phyloP scores from a whole-genome alignment of 441 rosid genomes.

The Adansonia grandidieri region DNA sequence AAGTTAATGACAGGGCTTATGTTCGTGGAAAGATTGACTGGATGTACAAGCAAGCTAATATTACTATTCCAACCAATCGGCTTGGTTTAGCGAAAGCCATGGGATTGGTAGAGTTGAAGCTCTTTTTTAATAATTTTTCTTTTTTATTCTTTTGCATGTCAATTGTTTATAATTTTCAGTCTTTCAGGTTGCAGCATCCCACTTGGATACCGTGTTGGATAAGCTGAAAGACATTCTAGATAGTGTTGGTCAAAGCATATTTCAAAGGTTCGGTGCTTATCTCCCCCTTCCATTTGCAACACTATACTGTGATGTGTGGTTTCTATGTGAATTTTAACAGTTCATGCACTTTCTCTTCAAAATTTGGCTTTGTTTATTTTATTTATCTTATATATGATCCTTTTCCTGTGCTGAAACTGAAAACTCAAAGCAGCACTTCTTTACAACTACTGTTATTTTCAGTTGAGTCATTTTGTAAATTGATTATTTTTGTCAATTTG shows the following conservation, averaged over 20 bases:
- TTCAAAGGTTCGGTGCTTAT: constrained; percentile 67
- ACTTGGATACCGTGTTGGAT: constrained; percentile 93
- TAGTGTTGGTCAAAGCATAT: constrained; percentile 79
- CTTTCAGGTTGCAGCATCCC: constrained; percentile 96
- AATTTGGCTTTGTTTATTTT: constrained; percentile 17
- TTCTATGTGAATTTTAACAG: constrained; percentile 3
- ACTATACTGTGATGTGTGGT: constrained; percentile 13
- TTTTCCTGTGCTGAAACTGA: background rate
- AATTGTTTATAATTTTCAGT: constrained; percentile 32
- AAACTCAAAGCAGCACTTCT: background rate
- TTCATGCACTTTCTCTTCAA: constrained; percentile 19
- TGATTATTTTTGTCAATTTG: background rate
- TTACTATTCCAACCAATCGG: constrained; percentile 84
- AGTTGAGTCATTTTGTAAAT: background rate
- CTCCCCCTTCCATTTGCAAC: background rate
- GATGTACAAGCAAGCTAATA: constrained; percentile 94
- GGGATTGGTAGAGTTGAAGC: constrained; percentile 77
- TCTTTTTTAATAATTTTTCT: constrained; percentile 18
- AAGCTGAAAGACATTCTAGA: constrained; percentile 92
- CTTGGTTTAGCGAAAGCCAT: constrained; percentile 99
- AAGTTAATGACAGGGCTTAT: constrained; percentile 84
- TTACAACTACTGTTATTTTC: background rate
- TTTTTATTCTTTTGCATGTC: constrained; percentile 15
- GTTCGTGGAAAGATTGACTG: constrained; percentile 87
- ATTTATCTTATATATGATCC: background rate